Base-by-base conservation (phyloP, 2,329 filamentous ascomycete species). In the Balansia obtecta region DNA sequence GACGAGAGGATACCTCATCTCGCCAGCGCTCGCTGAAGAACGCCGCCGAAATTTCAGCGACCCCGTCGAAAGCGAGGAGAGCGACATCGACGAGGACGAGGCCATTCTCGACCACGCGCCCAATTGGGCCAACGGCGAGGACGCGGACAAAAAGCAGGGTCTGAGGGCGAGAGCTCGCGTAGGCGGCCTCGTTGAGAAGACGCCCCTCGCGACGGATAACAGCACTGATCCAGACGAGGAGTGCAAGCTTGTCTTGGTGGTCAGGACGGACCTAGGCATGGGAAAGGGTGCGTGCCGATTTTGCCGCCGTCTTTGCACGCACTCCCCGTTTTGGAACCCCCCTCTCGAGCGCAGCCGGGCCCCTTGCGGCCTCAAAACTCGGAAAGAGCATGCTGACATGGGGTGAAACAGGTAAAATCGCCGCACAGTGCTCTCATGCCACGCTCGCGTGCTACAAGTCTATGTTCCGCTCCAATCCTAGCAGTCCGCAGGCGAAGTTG, bases 371-470 rank as follows among this genome's bases (percentile, higher is more conserved):
- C 27, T 27, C 27, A 5, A 37, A 27, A 37, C 10, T 37, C 15
- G 15, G 15, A 20, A 9, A 15, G 22, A 4, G 22, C 18, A 37
- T 18, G 15, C 44, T 39, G 15, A 50, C 7, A 20, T 1, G 12
- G 8, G 1, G 4, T 22, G n/a, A 12, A 38, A 44, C 56, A 95
- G 91, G 91, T 61, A 98, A 98, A 76, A 96, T 97, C 61, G 93
- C 88, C 51, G 93, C 93, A 8, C 93, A 97, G 70, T 91, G 86
- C 70, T 86, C 85, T 46, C 93, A 97, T 68, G 93, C 93, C n/a
- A 95, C 91, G 3, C 82, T 98, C 51, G 90, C 91, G 50, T 97
- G 91, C 78, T 98, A 95, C 81, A 97, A 96, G 72, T 73, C 82
- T 52, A 81, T 94, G 56, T 69, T 80, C 51, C 69, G 72, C 50